Evolutionary conservation across 2,329 filamentous ascomycete species (phyloP), one percentile per base, ranked within the genome.

Genomic region (Metarhizium robertsii): DNA sequence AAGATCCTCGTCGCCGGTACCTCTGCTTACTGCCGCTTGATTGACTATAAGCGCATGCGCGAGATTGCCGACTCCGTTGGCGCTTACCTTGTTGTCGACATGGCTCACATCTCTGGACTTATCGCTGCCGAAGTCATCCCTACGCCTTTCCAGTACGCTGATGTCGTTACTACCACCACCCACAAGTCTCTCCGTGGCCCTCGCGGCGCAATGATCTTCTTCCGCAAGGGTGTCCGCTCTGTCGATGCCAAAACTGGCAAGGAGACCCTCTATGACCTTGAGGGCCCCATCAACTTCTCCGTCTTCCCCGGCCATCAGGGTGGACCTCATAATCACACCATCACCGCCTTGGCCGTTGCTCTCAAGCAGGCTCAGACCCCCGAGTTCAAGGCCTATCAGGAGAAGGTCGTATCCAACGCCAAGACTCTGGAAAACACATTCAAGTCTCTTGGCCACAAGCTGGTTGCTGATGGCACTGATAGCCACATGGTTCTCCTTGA

Each of bases 201-300:
- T 58, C 90, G 94, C 72, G 94, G 94, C 68, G 94, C 94, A 71
- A 99, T 99, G 94, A 99, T 99, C 78, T 99, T 99, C 84, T 99
- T 92, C 86, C 90, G 94, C 75, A 96, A 95, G 80, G 94, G 94
- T 61, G 86, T 96, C 59, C 88, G 92, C 68, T 90, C 87, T 67
- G 87, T 87, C 54, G 90, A 97, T 70, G 78, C 88, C 74, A 96
- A 96, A 83, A 86, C 88, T 59, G 91, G 91, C 67, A 92, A 96
- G 77, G 83, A 92, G 79, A 87, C 81, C 53, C 78, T 92, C 66
- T 99, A 96, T 72, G 91, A 99, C 68, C 84, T 99, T 38, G 94
- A 99, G 79, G 84, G 86, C 65, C 89, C 91, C 55, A 99, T 99
- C 80, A 99, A 99, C 79, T 92, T 95, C 74, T 97, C 94, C 56